Percentiles rank a stretch among this genome's conserved stretches.
Conservation (phyloP, 306 rosid genomes). For the Prunus padus region DNA sequence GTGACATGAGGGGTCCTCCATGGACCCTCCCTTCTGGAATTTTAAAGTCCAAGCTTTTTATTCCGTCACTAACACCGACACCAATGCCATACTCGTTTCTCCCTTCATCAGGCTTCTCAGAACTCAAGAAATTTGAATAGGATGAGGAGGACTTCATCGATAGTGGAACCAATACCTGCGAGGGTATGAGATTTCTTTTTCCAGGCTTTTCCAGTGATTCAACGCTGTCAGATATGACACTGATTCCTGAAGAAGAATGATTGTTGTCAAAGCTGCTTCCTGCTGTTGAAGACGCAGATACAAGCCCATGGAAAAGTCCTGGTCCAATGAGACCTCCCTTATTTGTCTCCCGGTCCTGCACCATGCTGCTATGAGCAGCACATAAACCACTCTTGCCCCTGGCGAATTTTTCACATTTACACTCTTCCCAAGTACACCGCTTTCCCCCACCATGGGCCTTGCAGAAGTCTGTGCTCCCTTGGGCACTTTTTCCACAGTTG, state of each 20-base stretch:
- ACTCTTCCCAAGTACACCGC: constrained; percentile 88
- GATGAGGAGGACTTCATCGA: constrained; percentile 41
- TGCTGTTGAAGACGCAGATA: constrained; percentile 57
- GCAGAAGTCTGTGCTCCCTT: constrained; percentile 98
- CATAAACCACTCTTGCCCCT: constrained; percentile 95
- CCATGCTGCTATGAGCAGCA: constrained; percentile 87
- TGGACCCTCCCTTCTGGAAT: constrained; percentile 89
- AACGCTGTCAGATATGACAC: constrained; percentile 59
- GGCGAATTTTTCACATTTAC: constrained; percentile 89
- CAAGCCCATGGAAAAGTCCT: constrained; percentile 82
- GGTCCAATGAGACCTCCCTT: constrained; percentile 78
- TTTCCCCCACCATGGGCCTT: constrained; percentile 99
- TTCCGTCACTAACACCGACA: constrained; percentile 26
- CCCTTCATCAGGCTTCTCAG: constrained; percentile 47
- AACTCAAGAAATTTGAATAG: constrained; percentile 37
- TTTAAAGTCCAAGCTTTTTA: constrained; percentile 41
- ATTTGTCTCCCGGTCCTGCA: constrained; percentile 52
- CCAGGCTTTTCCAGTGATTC: constrained; percentile 60
- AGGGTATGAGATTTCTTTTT: constrained; percentile 55
- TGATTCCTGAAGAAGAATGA: constrained; percentile 61
- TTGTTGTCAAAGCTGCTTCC: constrained; percentile 60
- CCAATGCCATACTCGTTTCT: constrained; percentile 29
- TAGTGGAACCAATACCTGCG: constrained; percentile 79
- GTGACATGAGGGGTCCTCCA: constrained; percentile 80
- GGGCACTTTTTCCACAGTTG: constrained; percentile 91